Conservation (phyloP, 495 filamentous ascomycete species). For the Penicillium arizonense region DNA sequence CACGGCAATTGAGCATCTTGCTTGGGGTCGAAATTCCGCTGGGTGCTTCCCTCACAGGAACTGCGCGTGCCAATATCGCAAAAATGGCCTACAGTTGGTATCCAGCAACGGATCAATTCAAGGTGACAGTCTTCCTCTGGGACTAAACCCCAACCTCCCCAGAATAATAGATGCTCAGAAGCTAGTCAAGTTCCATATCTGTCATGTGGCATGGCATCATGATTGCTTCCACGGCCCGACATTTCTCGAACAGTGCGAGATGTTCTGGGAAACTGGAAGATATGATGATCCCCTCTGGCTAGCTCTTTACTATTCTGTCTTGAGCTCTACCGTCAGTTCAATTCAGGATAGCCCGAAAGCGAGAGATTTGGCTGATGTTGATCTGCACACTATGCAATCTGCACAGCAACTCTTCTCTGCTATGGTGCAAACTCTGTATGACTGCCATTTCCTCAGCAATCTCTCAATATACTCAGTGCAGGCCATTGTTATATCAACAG, state of each 20-base stretch:
- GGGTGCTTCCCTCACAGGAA: conserved; percentile 31
- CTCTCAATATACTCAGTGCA: conserved; percentile 42
- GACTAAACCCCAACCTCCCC: conserved; percentile 7
- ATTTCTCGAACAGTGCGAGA: conserved; percentile 29
- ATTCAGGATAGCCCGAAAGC: conserved; percentile 27
- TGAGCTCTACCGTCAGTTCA: conserved; percentile 28
- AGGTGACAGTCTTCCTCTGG: conserved; percentile 11
- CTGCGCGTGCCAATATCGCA: conserved; percentile 29
- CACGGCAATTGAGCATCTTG: conserved; percentile 34
- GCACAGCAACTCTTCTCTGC: conserved; percentile 24
- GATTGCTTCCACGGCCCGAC: conserved; percentile 28
- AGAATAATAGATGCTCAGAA: conserved; percentile 19
- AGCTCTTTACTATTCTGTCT: conserved; percentile 28
- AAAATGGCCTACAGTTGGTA: conserved; percentile 14
- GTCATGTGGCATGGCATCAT: conserved; percentile 30
- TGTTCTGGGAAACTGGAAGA: conserved; percentile 27
- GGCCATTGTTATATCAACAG: conserved; percentile 43
- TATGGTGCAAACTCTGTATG: conserved; percentile 30
- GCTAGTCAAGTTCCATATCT: conserved; percentile 28
- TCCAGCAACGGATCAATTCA: conserved; percentile 18
- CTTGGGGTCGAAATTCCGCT: conserved; percentile 31
- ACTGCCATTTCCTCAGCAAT: conserved; percentile 27
- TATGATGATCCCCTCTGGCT: conserved; percentile 31
- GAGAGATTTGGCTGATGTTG: conserved; percentile 16
- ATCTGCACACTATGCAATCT: conserved; percentile 21